Base-by-base conservation (phyloP, 2,329 filamentous ascomycete genomes). In the Talaromyces verruculosus region DNA sequence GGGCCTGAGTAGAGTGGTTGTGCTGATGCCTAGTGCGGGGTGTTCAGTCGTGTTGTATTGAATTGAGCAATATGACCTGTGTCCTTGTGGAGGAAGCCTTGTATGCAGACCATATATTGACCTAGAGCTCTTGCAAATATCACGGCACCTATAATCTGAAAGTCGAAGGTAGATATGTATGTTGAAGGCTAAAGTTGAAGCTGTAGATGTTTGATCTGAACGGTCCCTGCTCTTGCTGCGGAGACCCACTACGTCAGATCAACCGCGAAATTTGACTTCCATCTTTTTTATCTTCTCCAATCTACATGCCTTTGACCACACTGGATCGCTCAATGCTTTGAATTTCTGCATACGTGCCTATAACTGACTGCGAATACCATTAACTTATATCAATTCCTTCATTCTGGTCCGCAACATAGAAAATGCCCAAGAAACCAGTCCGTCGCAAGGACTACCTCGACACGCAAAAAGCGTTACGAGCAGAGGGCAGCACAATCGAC, bases 381-480 rank as follows among this genome's bases (percentile, higher is more conserved):
- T 5, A 28, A 10, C 11, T 15, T 13, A 6, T 49, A 13, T 17
- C 47, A 51, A 28, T 19, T n/a, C 49, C 3, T 33, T 33, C 25
- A 33, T 13, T 10, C 10, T 10, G 28, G 28, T n/a, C 28, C 28
- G 7, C 30, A 37, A 3, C n/a, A 11, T 22, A 33, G 17, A 33
- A 35, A 63, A 64, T 64, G 85, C 83, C 67, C 89, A 88, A 64
- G 13, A 67, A 65, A 33, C 30, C 33, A 3, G 28, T 61, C 25
- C 55, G 58, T 81, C 88, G 90, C 69, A 85, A 88, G 66, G 84
- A 85, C 67, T 91, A 90, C 74, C 87, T 86, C 71, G 83, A 83
- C 64, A 79, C 82, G 63, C 83, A 84, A 61, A 67, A 72, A 65
- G 37, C 71, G 63, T 69, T 69, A 47, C 72, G 75, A 59, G 71